These are phyloP conservation scores for Neoboletus subvelutipes DNA, from an alignment of 768 basidiomycete genomes.

Conservation along the genomic window DNA sequence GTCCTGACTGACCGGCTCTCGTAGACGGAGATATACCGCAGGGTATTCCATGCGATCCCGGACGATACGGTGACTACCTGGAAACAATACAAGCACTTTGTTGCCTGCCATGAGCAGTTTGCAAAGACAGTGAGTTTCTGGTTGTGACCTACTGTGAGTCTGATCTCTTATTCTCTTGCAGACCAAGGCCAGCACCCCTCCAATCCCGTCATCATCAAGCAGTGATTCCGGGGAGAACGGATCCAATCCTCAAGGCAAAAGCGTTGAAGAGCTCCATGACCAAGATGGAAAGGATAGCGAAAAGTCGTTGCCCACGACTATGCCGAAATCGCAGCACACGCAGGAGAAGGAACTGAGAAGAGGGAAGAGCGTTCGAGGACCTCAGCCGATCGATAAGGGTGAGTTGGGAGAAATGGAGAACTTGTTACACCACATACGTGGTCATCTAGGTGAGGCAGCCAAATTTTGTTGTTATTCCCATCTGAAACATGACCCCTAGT, in stretches of 20 bases:
- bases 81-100: conserved; percentile 92
- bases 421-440: conserved; percentile 69
- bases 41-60: conserved; percentile 91
- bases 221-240: conserved; percentile 51
- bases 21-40: conserved; percentile 93
- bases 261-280: conserved; percentile 17
- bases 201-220: conserved; percentile 47
- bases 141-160: neutral
- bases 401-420: conserved; percentile 91
- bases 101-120: conserved; percentile 70
- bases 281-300: conserved; percentile 26
- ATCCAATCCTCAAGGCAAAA: conserved; percentile 11
- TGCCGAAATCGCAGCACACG: conserved; percentile 22
- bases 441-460: conserved; percentile 72
- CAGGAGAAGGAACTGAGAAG: conserved; percentile 38
- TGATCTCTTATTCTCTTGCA: conserved; percentile 25
- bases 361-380: conserved; percentile 44
- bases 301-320: conserved; percentile 9
- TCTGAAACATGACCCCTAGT: conserved; percentile 47
- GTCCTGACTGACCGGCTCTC: conserved; percentile 2
- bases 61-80: conserved; percentile 93
- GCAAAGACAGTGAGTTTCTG: conserved; percentile 56
- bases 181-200: conserved; percentile 41
- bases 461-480: neutral
- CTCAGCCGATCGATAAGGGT: conserved; percentile 76